Evolutionary conservation across 306 rosid genomes (phyloP).

Genomic region (Quillaja saponaria): DNA sequence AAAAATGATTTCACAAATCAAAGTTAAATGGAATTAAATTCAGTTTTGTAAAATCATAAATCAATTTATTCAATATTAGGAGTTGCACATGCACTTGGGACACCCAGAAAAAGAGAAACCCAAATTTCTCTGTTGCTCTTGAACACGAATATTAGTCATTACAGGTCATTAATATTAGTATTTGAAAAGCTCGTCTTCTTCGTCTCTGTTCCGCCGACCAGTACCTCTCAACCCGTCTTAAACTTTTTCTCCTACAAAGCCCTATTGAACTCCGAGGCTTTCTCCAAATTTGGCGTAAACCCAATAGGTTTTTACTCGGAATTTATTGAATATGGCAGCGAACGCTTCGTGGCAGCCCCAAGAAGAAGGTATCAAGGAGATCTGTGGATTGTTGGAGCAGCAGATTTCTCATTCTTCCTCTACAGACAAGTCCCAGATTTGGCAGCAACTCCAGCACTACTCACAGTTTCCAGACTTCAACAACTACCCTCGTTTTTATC

Average conservation of each 20-base stretch:
- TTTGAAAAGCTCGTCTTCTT: background rate
- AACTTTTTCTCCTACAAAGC: background rate
- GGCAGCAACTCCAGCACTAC: conserved; percentile 89
- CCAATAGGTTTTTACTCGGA: conserved; percentile 3
- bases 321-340: conserved; percentile 56
- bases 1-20: too few relatives aligned
- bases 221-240: conserved; percentile 8
- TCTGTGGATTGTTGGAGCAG: conserved; percentile 91
- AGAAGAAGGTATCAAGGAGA: conserved; percentile 88
- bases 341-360: conserved; percentile 85
- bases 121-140: conserved; percentile 2
- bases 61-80: too few relatives aligned
- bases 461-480: conserved; percentile 95
- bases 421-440: conserved; percentile 97
- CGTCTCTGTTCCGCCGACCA: conserved; percentile 14
- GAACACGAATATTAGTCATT: background rate
- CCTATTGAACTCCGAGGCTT: background rate
- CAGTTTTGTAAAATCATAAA: too few relatives aligned
- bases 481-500: conserved; percentile 86
- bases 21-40: too few relatives aligned
- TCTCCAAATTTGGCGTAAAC: background rate
- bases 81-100: too few relatives aligned
- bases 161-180: background rate
- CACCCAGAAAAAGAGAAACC: conserved; percentile 5
- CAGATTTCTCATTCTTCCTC: conserved; percentile 87